A percentile compares a stretch with the other conserved stretches of the same genome.
phyloP scores from a whole-genome alignment of 352 stramenopile genomes.

The Globisporangium radiosum region DNA sequence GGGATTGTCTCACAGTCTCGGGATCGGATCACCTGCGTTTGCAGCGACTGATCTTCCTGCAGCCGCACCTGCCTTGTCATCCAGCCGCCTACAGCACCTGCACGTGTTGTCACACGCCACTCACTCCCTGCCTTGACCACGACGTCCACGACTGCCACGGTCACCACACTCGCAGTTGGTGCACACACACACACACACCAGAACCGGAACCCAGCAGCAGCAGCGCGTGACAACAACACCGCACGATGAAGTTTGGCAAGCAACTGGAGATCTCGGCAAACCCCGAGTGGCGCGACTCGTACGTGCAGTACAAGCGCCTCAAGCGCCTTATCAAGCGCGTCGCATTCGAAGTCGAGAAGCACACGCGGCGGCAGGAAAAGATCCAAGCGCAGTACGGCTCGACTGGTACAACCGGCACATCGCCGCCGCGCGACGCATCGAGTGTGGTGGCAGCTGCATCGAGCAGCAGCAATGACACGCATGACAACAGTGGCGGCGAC shows the following conservation, averaged over 20 bases:
- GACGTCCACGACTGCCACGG: too few relatives aligned
- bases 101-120: too few relatives aligned
- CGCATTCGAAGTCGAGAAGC: slow-evolving; percentile 84
- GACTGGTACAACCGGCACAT: not conserved
- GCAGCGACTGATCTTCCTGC: too few relatives aligned
- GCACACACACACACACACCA: too few relatives aligned
- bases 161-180: too few relatives aligned
- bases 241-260: slow-evolving; percentile 91
- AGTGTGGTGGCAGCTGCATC: not conserved
- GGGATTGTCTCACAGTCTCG: too few relatives aligned
- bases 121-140: too few relatives aligned
- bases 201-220: too few relatives aligned
- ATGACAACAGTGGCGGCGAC: not conserved
- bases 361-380: slow-evolving; percentile 59
- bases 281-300: slow-evolving; percentile 84
- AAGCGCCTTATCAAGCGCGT: slow-evolving; percentile 90
- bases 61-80: too few relatives aligned
- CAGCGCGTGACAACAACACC: not conserved
- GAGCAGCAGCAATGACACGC: slow-evolving; percentile 1
- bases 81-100: too few relatives aligned
- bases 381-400: slow-evolving; percentile 17
- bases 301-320: slow-evolving; percentile 90
- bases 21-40: too few relatives aligned
- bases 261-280: slow-evolving; percentile 88
- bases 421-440: slow-evolving; percentile 2